Conservation (phyloP, 805 yeast species). For the Candida pseudofarinosa region DNA sequence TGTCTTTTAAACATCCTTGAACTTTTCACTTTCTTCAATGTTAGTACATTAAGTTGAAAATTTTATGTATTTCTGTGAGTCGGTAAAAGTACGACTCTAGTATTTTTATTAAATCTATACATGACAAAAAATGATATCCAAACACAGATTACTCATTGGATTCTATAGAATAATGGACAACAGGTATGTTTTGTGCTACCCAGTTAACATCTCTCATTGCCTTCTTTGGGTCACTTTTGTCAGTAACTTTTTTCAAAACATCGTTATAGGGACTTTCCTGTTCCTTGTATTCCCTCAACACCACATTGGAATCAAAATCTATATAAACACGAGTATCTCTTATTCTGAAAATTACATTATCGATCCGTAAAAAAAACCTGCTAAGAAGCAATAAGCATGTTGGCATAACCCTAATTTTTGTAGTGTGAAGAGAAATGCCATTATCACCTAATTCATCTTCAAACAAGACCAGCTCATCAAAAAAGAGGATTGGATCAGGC, state of each 20-base stretch:
- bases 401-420: slow-evolving; percentile 87
- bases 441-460: slow-evolving; percentile 98
- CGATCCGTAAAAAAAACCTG: slow-evolving; percentile 83
- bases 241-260: slow-evolving; percentile 21
- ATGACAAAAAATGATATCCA: neutral
- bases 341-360: slow-evolving; percentile 79
- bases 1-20: slow-evolving; percentile 4
- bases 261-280: slow-evolving; percentile 41
- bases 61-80: neutral
- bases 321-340: slow-evolving; percentile 82
- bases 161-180: slow-evolving; percentile 16
- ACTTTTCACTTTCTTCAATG: neutral
- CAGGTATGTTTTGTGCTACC: slow-evolving; percentile 64
- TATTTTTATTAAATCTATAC: neutral
- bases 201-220: slow-evolving; percentile 67
- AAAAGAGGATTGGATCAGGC: slow-evolving; percentile 84
- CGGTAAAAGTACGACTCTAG: slow-evolving; percentile 1
- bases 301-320: slow-evolving; percentile 60
- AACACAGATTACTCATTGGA: neutral
- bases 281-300: slow-evolving; percentile 74
- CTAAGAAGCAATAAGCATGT: slow-evolving; percentile 68
- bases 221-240: slow-evolving; percentile 36
- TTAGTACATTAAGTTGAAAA: neutral
- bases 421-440: slow-evolving; percentile 75
- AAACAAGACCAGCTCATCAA: slow-evolving; percentile 80